phyloP scores from a whole-genome alignment of 2,329 filamentous ascomycete species.

The Ceratocystis albifundus region DNA sequence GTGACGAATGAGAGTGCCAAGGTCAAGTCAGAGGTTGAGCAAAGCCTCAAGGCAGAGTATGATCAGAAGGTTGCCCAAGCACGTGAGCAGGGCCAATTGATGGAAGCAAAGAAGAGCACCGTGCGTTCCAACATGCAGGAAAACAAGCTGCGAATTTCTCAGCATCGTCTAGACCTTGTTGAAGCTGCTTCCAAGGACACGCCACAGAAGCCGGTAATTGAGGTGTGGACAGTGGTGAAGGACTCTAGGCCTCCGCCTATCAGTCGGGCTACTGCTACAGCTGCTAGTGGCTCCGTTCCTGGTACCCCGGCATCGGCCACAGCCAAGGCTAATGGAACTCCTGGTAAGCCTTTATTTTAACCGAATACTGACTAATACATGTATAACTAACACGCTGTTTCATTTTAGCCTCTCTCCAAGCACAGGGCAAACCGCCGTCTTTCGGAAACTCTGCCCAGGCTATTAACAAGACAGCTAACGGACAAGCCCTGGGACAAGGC shows the following conservation, averaged over 20 bases:
- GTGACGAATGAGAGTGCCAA: conserved; percentile 54
- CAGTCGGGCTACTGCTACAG: conserved; percentile 13
- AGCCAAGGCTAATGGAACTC: conserved; percentile 16
- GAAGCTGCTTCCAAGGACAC: conserved; percentile 75
- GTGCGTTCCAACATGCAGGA: conserved; percentile 70
- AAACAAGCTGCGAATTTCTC: conserved; percentile 50
- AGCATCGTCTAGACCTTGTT: conserved; percentile 66
- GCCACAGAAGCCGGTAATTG: conserved; percentile 66
- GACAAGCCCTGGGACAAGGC: conserved; percentile 25
- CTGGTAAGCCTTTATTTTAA: conserved; percentile 3
- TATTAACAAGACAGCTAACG: conserved; percentile 19
- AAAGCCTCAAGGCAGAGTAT: conserved; percentile 36
- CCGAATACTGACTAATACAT: background rate
- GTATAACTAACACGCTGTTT: background rate
- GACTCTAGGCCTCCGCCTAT: conserved; percentile 23
- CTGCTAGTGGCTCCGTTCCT: conserved; percentile 2
- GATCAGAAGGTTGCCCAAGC: conserved; percentile 45
- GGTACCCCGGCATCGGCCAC: conserved; percentile 8
- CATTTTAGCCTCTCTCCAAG: conserved; percentile 24
- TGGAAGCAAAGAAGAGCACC: conserved; percentile 63
- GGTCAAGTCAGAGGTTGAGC: conserved; percentile 44
- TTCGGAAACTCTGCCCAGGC: conserved; percentile 4
- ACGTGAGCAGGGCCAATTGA: conserved; percentile 53
- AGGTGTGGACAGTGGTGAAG: conserved; percentile 55
- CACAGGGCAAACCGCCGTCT: conserved; percentile 19